phyloP scores from a whole-genome alignment of 306 rosid genomes.

The Sophora flavescens region DNA sequence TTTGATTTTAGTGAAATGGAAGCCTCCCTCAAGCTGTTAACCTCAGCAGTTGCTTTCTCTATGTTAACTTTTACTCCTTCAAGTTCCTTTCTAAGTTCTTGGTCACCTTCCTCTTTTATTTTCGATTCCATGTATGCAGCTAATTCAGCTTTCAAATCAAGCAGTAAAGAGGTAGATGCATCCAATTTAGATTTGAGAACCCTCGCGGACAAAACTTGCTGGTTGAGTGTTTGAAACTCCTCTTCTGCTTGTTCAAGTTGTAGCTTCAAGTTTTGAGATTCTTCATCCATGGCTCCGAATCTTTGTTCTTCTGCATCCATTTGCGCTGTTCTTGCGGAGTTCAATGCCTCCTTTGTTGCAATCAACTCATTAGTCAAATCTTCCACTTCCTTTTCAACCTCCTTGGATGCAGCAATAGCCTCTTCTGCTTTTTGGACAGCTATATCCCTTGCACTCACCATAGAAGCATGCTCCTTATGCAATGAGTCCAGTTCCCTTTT shows the following conservation, averaged over 20 bases:
- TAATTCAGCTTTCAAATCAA: slow-evolving; percentile 78
- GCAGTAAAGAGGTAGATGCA: slow-evolving; percentile 71
- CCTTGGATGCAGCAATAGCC: slow-evolving; percentile 74
- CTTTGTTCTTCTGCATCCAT: slow-evolving; percentile 74
- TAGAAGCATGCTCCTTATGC: slow-evolving; percentile 64
- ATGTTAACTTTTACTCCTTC: slow-evolving; percentile 76
- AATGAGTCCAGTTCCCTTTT: slow-evolving; percentile 72
- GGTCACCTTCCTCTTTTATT: slow-evolving; percentile 56
- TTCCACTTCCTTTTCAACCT: slow-evolving; percentile 77
- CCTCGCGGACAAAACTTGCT: slow-evolving; percentile 68
- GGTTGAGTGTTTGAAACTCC: slow-evolving; percentile 68
- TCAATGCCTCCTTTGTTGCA: slow-evolving; percentile 73
- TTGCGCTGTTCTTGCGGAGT: slow-evolving; percentile 62
- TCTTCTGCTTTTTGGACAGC: slow-evolving; percentile 79
- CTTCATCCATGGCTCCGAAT: slow-evolving; percentile 69
- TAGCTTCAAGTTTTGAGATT: slow-evolving; percentile 64
- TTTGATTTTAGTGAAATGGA: slow-evolving; percentile 66
- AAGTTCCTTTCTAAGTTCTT: slow-evolving; percentile 55
- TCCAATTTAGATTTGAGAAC: slow-evolving; percentile 78
- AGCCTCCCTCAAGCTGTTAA: slow-evolving; percentile 71
- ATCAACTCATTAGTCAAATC: slow-evolving; percentile 75
- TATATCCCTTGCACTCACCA: slow-evolving; percentile 63
- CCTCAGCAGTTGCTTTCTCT: slow-evolving; percentile 77
- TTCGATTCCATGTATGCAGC: slow-evolving; percentile 80
- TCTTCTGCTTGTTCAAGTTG: slow-evolving; percentile 78